A percentile compares a stretch with the other conserved stretches of the same genome.
Conservation (phyloP, 2,329 filamentous ascomycete genomes). For the Metarhizium robertsii region DNA sequence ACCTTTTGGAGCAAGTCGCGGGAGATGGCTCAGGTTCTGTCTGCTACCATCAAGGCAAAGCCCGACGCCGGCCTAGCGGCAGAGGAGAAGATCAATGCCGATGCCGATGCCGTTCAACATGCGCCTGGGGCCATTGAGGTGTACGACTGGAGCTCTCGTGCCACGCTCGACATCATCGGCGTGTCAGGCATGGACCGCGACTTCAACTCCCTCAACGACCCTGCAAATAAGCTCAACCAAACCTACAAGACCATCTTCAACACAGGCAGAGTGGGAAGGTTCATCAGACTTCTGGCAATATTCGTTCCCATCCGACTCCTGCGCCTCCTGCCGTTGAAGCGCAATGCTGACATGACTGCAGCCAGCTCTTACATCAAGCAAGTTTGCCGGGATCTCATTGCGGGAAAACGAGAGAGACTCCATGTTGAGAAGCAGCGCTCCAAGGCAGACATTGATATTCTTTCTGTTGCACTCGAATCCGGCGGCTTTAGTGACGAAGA, state of each 20-base stretch:
- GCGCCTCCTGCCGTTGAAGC: background rate
- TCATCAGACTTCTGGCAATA: background rate
- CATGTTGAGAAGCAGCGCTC: background rate
- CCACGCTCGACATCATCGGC: slow-evolving; percentile 51
- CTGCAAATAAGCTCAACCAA: slow-evolving; percentile 31
- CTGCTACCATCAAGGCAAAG: slow-evolving; percentile 29
- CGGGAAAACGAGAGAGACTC: background rate
- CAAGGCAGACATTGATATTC: slow-evolving; percentile 54
- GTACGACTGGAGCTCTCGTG: background rate
- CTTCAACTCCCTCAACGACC: slow-evolving; percentile 33
- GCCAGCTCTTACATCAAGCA: background rate
- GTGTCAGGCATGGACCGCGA: slow-evolving; percentile 46
- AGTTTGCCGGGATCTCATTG: background rate
- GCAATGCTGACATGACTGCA: background rate
- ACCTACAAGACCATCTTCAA: slow-evolving; percentile 21
- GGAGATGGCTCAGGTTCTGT: slow-evolving; percentile 37
- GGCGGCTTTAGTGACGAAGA: slow-evolving; percentile 69
- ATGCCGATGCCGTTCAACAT: slow-evolving; percentile 22
- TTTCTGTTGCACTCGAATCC: slow-evolving; percentile 69
- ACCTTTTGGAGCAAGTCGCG: background rate
- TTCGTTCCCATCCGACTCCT: background rate
- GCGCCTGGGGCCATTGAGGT: slow-evolving; percentile 41
- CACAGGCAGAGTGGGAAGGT: background rate
- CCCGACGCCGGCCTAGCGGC: slow-evolving; percentile 23
- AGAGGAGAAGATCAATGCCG: slow-evolving; percentile 26